Percentiles rank a stretch among this genome's conserved stretches.
These are phyloP conservation scores for Trypanosoma platydactyli DNA, from an alignment of 208 protist species.

Conservation along the genomic window DNA sequence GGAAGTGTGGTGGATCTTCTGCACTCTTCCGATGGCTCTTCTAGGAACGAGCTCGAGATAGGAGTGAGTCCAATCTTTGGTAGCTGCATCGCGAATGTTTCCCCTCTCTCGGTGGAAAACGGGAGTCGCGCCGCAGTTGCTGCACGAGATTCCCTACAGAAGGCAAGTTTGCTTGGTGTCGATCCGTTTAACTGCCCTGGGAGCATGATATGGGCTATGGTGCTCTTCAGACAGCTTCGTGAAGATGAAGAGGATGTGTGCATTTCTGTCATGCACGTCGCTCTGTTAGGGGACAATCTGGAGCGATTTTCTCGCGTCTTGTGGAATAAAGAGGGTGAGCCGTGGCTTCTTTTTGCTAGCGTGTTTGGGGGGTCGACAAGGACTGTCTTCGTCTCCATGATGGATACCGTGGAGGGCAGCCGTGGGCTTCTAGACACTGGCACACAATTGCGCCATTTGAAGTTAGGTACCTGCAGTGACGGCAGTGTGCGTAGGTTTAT, in stretches of 20 bases:
- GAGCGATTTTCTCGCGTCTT: conserved; percentile 23
- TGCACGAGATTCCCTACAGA: conserved; percentile 31
- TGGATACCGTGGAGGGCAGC: neutral
- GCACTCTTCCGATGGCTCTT: conserved; percentile 9
- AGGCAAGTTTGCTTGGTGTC: conserved; percentile 29
- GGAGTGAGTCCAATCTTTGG: conserved; percentile 44
- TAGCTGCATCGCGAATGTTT: conserved; percentile 33
- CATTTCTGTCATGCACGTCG: conserved; percentile 41
- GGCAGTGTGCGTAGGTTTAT: conserved; percentile 4
- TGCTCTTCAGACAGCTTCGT: conserved; percentile 33
- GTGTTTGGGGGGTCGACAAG: conserved; percentile 31
- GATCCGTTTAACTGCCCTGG: conserved; percentile 32
- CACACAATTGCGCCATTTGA: neutral
- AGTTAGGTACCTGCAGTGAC: neutral
- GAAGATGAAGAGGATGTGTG: conserved; percentile 27
- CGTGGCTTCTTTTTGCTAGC: conserved; percentile 35
- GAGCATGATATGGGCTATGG: conserved; percentile 31
- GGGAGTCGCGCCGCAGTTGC: conserved; percentile 28
- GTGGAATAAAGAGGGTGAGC: neutral
- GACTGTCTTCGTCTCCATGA: neutral
- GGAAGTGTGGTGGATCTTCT: conserved; percentile 35
- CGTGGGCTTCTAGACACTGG: neutral
- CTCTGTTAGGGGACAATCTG: conserved; percentile 38
- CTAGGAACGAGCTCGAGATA: conserved; percentile 14
- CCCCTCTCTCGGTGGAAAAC: conserved; percentile 25